Evolutionary conservation across 1,284 basidiomycete species (phyloP).

Genomic region (Leccinum variabile): DNA sequence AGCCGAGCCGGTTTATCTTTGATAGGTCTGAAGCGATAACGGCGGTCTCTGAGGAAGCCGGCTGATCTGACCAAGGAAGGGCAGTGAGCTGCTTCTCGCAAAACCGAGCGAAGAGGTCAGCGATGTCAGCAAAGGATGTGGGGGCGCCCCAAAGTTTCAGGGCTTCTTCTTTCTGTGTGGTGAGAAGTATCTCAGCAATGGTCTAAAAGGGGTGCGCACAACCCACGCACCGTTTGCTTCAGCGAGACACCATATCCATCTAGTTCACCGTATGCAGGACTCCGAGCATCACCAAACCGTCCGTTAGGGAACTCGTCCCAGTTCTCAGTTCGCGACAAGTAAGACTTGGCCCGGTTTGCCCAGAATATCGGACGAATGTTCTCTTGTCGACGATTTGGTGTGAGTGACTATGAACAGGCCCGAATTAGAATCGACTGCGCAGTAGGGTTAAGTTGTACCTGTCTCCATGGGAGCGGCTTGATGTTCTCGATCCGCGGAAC

Average conservation of each 20-base stretch:
- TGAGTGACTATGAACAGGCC: slow-evolving; percentile 65
- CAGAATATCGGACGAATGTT: slow-evolving; percentile 94
- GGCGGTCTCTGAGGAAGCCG: slow-evolving; percentile 81
- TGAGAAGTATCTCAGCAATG: slow-evolving; percentile 8
- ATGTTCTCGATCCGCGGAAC: slow-evolving; percentile 84
- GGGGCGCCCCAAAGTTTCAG: slow-evolving; percentile 88
- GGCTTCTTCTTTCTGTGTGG: slow-evolving; percentile 75
- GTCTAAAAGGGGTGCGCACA: neutral
- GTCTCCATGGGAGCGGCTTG: slow-evolving; percentile 91
- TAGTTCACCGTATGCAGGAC: slow-evolving; percentile 96
- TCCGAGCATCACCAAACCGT: slow-evolving; percentile 94
- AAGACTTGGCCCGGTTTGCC: slow-evolving; percentile 91
- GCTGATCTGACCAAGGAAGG: slow-evolving; percentile 95
- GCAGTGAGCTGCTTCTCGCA: slow-evolving; percentile 71
- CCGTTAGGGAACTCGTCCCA: slow-evolving; percentile 99
- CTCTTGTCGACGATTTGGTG: slow-evolving; percentile 84
- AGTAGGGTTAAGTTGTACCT: slow-evolving; percentile 46
- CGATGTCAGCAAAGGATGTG: slow-evolving; percentile 63
- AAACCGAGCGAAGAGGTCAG: slow-evolving; percentile 78
- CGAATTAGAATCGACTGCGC: slow-evolving; percentile 53
- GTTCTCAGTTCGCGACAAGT: slow-evolving; percentile 88
- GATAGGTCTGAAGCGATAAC: slow-evolving; percentile 82
- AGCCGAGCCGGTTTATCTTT: slow-evolving; percentile 86
- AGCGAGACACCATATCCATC: slow-evolving; percentile 92
- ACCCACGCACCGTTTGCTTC: slow-evolving; percentile 68